A percentile compares a stretch with the other conserved stretches of the same genome.
Evolutionary conservation across 2,329 filamentous ascomycete species (phyloP).

Genomic region (Pestalotiopsis sp.): DNA sequence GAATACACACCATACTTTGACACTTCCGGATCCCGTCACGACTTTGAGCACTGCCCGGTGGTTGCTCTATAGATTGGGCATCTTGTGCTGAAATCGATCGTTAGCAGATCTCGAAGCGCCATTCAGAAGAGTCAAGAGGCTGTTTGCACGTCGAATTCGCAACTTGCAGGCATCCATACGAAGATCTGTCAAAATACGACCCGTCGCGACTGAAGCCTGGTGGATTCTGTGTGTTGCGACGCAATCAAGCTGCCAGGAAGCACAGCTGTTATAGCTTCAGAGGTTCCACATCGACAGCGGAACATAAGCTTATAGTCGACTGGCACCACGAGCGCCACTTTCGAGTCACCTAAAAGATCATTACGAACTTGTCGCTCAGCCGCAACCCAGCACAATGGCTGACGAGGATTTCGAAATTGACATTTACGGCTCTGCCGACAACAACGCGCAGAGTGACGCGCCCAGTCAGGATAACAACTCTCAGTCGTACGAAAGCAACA

Average conservation of each 20-base stretch:
- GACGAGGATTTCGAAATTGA: conserved; percentile 76
- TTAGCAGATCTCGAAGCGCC: neutral
- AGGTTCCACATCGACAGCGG: too few species aligned
- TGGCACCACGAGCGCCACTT: neutral
- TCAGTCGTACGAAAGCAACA: conserved; percentile 40
- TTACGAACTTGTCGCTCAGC: neutral
- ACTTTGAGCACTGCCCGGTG: neutral
- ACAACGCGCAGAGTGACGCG: conserved; percentile 31
- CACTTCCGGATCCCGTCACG: conserved; percentile 13
- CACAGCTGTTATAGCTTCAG: too few species aligned
- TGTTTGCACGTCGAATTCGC: too few species aligned
- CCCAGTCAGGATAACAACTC: conserved; percentile 38
- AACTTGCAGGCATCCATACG: too few species aligned
- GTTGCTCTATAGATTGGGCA: neutral
- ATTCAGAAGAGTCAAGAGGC: neutral
- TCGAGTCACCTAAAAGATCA: neutral
- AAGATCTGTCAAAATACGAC: too few species aligned
- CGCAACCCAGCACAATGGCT: conserved; percentile 51
- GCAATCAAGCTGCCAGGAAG: too few species aligned
- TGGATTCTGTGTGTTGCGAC: too few species aligned
- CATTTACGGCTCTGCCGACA: conserved; percentile 63
- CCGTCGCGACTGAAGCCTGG: too few species aligned
- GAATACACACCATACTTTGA: conserved; percentile 39
- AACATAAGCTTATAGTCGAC: neutral
- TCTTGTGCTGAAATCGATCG: neutral